phyloP scores from a whole-genome alignment of 106 monocot species.

The Triglochin maritima region DNA sequence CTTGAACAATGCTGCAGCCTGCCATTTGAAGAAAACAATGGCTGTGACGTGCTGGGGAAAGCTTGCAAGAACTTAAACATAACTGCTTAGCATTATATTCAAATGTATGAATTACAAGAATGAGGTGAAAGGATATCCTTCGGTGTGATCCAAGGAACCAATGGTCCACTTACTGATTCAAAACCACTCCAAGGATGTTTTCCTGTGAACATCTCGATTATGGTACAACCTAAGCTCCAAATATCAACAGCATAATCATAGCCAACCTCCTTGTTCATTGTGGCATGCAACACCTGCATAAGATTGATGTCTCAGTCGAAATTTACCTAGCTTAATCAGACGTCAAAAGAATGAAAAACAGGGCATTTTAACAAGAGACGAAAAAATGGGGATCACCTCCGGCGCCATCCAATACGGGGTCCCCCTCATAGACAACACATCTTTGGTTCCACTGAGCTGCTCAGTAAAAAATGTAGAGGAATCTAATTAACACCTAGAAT shows the following conservation, averaged over 20 bases:
- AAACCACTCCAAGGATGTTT: constrained; percentile 78
- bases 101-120: neutral
- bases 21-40: neutral
- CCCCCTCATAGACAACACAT: constrained; percentile 70
- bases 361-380: too few relatives aligned
- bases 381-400: constrained; percentile 41
- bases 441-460: constrained; percentile 58
- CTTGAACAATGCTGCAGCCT: constrained; percentile 84
- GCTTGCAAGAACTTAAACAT: neutral
- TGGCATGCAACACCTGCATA: constrained; percentile 64
- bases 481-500: neutral
- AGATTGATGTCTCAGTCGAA: neutral
- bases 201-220: constrained; percentile 88
- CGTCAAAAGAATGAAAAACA: too few relatives aligned
- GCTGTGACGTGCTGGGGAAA: neutral
- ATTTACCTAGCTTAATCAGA: too few relatives aligned
- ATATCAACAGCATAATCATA: constrained; percentile 89
- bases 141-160: neutral
- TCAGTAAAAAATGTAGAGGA: neutral
- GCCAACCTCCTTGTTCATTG: constrained; percentile 58
- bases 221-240: constrained; percentile 94
- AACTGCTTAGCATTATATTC: neutral
- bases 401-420: constrained; percentile 99
- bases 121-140: neutral
- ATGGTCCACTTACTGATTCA: constrained; percentile 46